Evolutionary conservation across 2,329 filamentous ascomycete genomes (phyloP), one percentile per base, ranked within the genome.

Genomic region (Cladophialophora psammophila): DNA sequence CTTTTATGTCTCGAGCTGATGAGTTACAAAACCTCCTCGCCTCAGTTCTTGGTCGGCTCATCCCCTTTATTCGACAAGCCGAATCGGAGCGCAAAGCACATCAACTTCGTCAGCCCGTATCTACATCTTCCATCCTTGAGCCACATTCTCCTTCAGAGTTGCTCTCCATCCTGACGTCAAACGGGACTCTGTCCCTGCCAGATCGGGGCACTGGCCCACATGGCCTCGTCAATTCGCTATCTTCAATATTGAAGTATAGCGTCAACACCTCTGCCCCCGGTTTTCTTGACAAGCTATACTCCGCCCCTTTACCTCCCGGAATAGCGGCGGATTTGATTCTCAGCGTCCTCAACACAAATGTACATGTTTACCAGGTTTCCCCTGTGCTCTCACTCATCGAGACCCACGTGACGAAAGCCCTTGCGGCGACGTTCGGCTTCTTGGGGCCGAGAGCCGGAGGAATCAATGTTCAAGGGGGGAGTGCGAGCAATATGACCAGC

Each of bases 251-350:
- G 50, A 85, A 87, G 70, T 93, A 96, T 79, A 95, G 91, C 75
- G 94, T 98, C 75, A 99, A 99, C 80, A 97, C 94, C n/a, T 98
- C 94, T 92, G 91, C 96, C 75, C 94, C 97, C 79, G 94, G 94
- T 10, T 99, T 98, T 79, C 81, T 98, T 75, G 94, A 97, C 80
- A 98, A 99, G 81, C 84, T 98, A 18, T 98, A 97, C 78, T 88
- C 91, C n/a, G 90, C 90, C 71, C 96, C 92, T 45, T 95, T 95
- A 75, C 90, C 94, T 50, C 90, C 94, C 8, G 94, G 94, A 18
- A 86, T 98, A 0, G 88, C 91, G 15, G 90, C 93, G 1, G 95
- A 98, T 75, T 83, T 98, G 65, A 84, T 98, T 8, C 86, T 98
- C 32, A 90, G 92, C 0, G 87, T 91, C 0, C 82, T 99, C 53